These are phyloP conservation scores for Anisodus tanguticus DNA, from an alignment of 257 asterid species.

Conservation along the genomic window DNA sequence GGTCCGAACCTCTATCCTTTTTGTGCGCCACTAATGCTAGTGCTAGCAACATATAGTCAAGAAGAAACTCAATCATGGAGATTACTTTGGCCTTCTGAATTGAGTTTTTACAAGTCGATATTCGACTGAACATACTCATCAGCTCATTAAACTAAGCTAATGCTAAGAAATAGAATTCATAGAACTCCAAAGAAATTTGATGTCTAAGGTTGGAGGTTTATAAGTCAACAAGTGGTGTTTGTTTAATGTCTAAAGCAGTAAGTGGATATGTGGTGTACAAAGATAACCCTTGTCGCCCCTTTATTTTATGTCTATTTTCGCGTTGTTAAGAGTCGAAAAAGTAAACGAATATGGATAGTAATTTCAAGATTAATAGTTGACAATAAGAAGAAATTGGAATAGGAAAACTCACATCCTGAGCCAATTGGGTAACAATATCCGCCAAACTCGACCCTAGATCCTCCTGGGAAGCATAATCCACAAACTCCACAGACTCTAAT, in stretches of 20 bases:
- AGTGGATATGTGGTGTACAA: not conserved
- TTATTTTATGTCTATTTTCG: not conserved
- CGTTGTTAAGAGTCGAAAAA: not conserved
- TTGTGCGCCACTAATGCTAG: slow-evolving; percentile 7
- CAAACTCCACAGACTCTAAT: slow-evolving; percentile 85
- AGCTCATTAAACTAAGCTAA: not conserved
- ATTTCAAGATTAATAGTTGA: not conserved
- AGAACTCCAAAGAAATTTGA: slow-evolving; percentile 6
- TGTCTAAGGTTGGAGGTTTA: not conserved
- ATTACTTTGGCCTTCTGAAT: not conserved
- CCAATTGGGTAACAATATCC: slow-evolving; percentile 90
- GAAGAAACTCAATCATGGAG: too few species aligned
- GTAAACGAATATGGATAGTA: not conserved
- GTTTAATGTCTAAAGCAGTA: not conserved
- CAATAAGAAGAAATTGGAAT: slow-evolving; percentile 15
- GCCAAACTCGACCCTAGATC: slow-evolving; percentile 95
- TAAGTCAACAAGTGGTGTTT: not conserved
- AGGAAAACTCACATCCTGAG: slow-evolving; percentile 81
- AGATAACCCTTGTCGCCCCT: not conserved
- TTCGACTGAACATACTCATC: not conserved
- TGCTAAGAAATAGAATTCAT: not conserved
- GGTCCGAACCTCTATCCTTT: too few species aligned
- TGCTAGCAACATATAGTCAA: not conserved
- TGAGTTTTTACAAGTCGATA: not conserved
- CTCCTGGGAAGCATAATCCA: slow-evolving; percentile 66